Conservation (phyloP, 768 basidiomycete genomes). For the Cystobasidium tubakii region DNA sequence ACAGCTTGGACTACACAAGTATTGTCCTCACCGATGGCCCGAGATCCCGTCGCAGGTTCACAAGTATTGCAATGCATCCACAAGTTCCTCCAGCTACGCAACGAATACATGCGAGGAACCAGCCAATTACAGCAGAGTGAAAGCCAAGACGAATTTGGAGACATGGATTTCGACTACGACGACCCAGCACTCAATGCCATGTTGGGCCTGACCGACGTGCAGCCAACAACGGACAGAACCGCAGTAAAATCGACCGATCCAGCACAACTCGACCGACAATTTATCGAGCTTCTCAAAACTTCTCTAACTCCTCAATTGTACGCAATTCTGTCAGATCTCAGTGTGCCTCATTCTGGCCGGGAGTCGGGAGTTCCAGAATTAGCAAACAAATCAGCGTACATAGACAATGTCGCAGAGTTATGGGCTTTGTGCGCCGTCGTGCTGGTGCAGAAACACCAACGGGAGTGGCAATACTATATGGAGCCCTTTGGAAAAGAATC, state of each 20-base stretch:
- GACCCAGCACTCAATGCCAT: conserved; percentile 61
- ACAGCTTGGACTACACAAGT: conserved; percentile 61
- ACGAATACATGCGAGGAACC: conserved; percentile 38
- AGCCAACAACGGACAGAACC: conserved; percentile 45
- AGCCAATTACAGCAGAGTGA: conserved; percentile 56
- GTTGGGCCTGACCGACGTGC: conserved; percentile 52
- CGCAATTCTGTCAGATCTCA: conserved; percentile 56
- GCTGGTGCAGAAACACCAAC: conserved; percentile 55
- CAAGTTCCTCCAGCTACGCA: conserved; percentile 60
- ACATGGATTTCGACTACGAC: conserved; percentile 58
- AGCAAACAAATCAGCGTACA: conserved; percentile 47
- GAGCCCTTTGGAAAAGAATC: conserved; percentile 55
- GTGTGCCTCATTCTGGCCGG: conserved; percentile 46
- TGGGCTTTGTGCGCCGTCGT: conserved; percentile 69
- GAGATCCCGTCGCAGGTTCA: conserved; percentile 55
- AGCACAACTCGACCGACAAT: conserved; percentile 52
- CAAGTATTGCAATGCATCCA: conserved; percentile 61
- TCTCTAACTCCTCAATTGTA: conserved; percentile 58
- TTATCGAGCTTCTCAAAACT: conserved; percentile 57
- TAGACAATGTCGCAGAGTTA: conserved; percentile 62
- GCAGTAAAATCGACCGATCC: conserved; percentile 45
- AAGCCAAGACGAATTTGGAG: conserved; percentile 70
- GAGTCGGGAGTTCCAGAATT: conserved; percentile 41
- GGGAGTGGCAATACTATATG: conserved; percentile 61
- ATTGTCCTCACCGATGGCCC: conserved; percentile 53